Conservation (phyloP, 202 grass and related monocot species). For the Panicum hallii region DNA sequence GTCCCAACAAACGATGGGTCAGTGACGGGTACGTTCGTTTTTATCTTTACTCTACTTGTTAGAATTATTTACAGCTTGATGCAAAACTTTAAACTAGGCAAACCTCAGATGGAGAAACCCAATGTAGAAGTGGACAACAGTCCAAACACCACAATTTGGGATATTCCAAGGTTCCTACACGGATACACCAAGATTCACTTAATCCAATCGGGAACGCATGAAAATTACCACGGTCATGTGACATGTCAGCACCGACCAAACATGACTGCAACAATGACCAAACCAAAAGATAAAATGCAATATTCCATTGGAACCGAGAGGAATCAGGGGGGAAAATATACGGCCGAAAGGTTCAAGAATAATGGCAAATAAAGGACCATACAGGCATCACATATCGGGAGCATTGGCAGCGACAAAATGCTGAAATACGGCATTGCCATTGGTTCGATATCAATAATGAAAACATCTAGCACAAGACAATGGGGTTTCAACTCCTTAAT, state of each 20-base stretch:
- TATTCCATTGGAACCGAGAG: not conserved
- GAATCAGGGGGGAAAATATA: not conserved
- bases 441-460: not conserved
- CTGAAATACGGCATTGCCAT: not conserved
- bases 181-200: conserved; percentile 29
- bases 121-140: not conserved
- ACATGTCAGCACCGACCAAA: not conserved
- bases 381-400: too few species aligned
- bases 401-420: not conserved
- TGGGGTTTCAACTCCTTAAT: conserved; percentile 8
- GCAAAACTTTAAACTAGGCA: not conserved
- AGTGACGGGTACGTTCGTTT: not conserved
- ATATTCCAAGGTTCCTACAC: not conserved
- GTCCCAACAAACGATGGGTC: not conserved
- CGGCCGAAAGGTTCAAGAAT: not conserved
- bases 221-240: not conserved
- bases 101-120: not conserved
- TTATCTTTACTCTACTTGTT: not conserved
- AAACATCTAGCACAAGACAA: not conserved
- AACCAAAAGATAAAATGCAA: not conserved
- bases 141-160: conserved; percentile 13
- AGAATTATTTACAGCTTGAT: not conserved
- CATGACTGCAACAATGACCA: too few species aligned
- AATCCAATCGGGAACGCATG: not conserved
- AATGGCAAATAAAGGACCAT: not conserved